These are phyloP conservation scores for Sarocladiaceae sp. DNA, from an alignment of 2,329 filamentous ascomycete species.

Conservation along the genomic window DNA sequence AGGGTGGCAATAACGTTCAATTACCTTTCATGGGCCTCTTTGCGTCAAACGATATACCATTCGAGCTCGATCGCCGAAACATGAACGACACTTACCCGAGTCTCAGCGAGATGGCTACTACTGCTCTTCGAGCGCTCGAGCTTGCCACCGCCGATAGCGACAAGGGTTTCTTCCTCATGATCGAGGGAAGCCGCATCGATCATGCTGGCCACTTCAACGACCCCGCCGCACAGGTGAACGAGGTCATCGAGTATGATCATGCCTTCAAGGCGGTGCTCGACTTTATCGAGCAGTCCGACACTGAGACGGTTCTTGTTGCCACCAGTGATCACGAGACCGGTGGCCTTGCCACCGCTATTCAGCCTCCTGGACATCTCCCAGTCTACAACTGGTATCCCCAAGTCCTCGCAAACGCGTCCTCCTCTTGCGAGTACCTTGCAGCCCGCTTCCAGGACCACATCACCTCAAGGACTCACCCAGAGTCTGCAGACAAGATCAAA, in stretches of 20 bases:
- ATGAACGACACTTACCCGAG: slow-evolving; percentile 80
- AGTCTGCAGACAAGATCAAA: slow-evolving; percentile 34
- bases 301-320: slow-evolving; percentile 75
- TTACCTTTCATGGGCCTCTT: slow-evolving; percentile 85
- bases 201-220: slow-evolving; percentile 88
- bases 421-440: slow-evolving; percentile 69
- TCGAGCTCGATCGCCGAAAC: slow-evolving; percentile 83
- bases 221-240: slow-evolving; percentile 78
- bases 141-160: slow-evolving; percentile 79
- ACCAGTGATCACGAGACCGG: slow-evolving; percentile 98
- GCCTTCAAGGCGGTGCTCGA: slow-evolving; percentile 79
- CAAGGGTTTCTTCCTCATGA: slow-evolving; percentile 97
- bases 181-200: slow-evolving; percentile 93
- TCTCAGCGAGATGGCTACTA: slow-evolving; percentile 84
- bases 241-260: slow-evolving; percentile 92
- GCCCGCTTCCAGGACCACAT: slow-evolving; percentile 59
- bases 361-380: slow-evolving; percentile 47
- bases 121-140: slow-evolving; percentile 74
- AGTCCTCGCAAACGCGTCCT: slow-evolving; percentile 71
- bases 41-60: slow-evolving; percentile 78
- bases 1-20: slow-evolving; percentile 61
- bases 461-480: slow-evolving; percentile 25
- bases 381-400: slow-evolving; percentile 74
- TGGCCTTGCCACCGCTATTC: slow-evolving; percentile 76
- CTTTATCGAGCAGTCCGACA: slow-evolving; percentile 71